phyloP scores from a whole-genome alignment of 2,329 filamentous ascomycete genomes.

The Scedosporium aurantiacum region DNA sequence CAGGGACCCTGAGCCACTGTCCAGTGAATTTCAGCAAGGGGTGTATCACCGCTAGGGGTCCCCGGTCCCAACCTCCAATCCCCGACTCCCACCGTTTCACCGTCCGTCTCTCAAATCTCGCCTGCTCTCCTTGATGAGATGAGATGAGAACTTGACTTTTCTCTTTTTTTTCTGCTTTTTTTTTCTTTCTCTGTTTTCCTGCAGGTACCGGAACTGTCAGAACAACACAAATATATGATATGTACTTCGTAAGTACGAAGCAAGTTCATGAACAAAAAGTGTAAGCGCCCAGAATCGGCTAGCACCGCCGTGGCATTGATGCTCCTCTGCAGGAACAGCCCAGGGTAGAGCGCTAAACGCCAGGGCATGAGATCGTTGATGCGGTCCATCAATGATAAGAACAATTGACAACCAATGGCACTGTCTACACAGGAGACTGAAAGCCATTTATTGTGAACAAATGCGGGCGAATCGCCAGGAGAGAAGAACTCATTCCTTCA shows the following conservation, averaged over 20 bases:
- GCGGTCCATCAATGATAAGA: too few relatives aligned
- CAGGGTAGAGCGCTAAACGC: too few relatives aligned
- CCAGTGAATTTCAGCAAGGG: too few relatives aligned
- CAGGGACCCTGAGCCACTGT: background rate
- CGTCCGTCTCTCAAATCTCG: background rate
- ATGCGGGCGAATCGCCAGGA: background rate
- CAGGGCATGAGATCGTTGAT: too few relatives aligned
- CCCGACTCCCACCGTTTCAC: background rate
- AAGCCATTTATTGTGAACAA: too few relatives aligned
- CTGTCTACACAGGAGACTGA: background rate
- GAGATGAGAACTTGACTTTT: background rate
- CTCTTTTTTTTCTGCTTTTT: background rate
- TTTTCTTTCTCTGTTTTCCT: background rate
- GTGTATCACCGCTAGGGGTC: too few relatives aligned
- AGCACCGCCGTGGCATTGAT: background rate
- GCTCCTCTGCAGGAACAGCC: background rate
- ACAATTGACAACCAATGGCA: too few relatives aligned
- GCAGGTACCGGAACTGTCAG: too few relatives aligned
- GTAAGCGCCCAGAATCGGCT: background rate
- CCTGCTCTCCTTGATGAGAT: background rate
- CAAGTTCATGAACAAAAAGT: background rate
- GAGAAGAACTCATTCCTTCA: background rate
- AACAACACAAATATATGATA: too few relatives aligned
- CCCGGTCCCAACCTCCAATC: background rate
- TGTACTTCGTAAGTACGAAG: too few relatives aligned